phyloP scores from a whole-genome alignment of 257 asterid species.

The Plantago major region DNA sequence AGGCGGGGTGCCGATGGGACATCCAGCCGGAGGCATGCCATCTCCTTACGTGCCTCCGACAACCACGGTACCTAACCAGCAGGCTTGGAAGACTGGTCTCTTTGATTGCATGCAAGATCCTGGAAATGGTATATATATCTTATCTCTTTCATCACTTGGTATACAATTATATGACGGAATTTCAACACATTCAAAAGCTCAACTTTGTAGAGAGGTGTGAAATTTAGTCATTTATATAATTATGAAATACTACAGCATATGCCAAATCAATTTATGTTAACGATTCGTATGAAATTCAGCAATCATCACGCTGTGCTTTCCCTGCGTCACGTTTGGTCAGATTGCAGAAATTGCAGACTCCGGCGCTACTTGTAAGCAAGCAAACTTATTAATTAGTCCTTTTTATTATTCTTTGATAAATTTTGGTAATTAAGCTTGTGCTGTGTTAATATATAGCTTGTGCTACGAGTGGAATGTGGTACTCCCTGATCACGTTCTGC shows the following conservation, averaged over 20 bases:
- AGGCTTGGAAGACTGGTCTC: slow-evolving; percentile 9
- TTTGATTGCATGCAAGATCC: slow-evolving; percentile 16
- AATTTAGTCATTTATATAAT: too few relatives aligned
- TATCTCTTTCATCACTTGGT: not conserved
- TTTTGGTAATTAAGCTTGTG: too few relatives aligned
- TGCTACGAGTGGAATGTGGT: slow-evolving; percentile 48
- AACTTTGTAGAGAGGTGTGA: too few relatives aligned
- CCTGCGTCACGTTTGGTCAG: slow-evolving; percentile 65
- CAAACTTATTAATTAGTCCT: not conserved
- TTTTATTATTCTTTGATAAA: too few relatives aligned
- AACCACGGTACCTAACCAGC: not conserved
- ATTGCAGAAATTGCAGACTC: slow-evolving; percentile 59
- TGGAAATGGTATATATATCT: not conserved
- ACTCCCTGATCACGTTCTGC: slow-evolving; percentile 30
- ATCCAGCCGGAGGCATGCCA: not conserved
- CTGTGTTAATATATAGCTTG: slow-evolving; percentile 34
- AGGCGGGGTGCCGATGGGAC: not conserved
- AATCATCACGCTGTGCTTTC: slow-evolving; percentile 17
- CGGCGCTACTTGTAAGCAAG: slow-evolving; percentile 53
- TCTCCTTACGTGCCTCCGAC: not conserved
- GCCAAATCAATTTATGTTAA: too few relatives aligned
- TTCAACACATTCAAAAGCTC: too few relatives aligned
- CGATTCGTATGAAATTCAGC: not conserved
- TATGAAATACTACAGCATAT: too few relatives aligned
- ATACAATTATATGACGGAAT: too few relatives aligned